Base-by-base conservation (phyloP, 2,329 filamentous ascomycete species). In the Lachnellula subtilissima region DNA sequence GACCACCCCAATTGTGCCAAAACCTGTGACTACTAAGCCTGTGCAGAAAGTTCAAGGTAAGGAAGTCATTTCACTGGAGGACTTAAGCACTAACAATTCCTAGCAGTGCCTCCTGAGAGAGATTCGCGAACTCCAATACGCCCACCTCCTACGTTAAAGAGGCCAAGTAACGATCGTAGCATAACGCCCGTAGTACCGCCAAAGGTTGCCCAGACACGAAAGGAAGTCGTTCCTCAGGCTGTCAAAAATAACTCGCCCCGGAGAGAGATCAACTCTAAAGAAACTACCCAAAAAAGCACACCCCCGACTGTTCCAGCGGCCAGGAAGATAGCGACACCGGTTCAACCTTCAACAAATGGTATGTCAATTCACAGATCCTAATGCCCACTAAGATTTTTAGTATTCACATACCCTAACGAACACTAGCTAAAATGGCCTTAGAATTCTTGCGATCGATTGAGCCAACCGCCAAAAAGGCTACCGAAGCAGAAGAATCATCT, bases 1-100 rank as follows among this genome's bases (percentile, higher is more conserved):
- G 15, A 28, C 48, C 4, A 55, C 51, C 12, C 47, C 56, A 9
- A 40, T 40, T 36, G 47, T 28, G 6, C 59, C 53, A 8, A 43
- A 40, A 22, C 17, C 35, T 23, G 32, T 40, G 17, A n/a, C 47
- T 35, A 9, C 9, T 32, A 32, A 32, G 28, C 9, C 28, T 32
- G 28, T 32, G 28, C 28, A 32, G 28, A 32, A 32, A 32, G 28
- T 32, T 8, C 28, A 32, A 32, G 28, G 28, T 32, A 32, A 32
- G 8, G 8, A 32, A 9, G 8, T 11, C 28, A 11, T 32, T 9
- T 32, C 28, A 11, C 14, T n/a, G 5, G 47, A 5, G 23, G n/a
- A 15, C 39, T 50, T 37, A 1, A 39, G 39, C 42, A 17, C 48
- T 45, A 22, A 45, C 11, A 12, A 22, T 12, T 5, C 14, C 17